These are phyloP conservation scores for Chrysoporthe puriensis DNA, from an alignment of 2,329 filamentous ascomycete genomes.

Conservation along the genomic window DNA sequence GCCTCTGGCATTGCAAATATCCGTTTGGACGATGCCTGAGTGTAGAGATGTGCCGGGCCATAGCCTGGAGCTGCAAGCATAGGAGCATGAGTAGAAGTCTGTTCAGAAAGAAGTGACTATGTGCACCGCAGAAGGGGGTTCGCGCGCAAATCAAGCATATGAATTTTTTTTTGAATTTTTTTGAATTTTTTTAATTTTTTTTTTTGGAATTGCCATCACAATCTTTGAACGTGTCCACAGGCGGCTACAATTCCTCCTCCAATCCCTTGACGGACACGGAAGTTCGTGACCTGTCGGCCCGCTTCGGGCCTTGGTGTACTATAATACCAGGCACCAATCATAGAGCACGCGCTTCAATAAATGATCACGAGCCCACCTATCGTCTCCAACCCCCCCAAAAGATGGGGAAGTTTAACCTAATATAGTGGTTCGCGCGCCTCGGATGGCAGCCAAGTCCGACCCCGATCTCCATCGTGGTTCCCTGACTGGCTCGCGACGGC, in stretches of 20 bases:
- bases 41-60: too few species aligned
- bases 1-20: not conserved
- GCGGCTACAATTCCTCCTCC: constrained; percentile 1
- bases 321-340: not conserved
- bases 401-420: not conserved
- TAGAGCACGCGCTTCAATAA: not conserved
- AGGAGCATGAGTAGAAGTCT: too few species aligned
- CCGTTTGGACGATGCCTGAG: too few species aligned
- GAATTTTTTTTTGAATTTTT: too few species aligned
- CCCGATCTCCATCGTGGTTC: not conserved
- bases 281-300: constrained; percentile 9
- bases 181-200: too few species aligned
- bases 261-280: not conserved
- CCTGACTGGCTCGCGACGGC: constrained; percentile 5
- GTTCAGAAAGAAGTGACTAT: too few species aligned
- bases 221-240: not conserved
- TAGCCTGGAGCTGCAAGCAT: too few species aligned
- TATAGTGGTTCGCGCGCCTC: not conserved
- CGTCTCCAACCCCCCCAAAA: not conserved
- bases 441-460: constrained; percentile 4
- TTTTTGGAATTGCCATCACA: too few species aligned
- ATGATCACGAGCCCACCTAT: constrained; percentile 4
- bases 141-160: too few species aligned
- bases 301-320: constrained; percentile 2
- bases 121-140: too few species aligned